A percentile compares a stretch with the other conserved stretches of the same genome.
phyloP scores from a whole-genome alignment of 2,329 filamentous ascomycete species.

The Intubia oerlemansii region DNA sequence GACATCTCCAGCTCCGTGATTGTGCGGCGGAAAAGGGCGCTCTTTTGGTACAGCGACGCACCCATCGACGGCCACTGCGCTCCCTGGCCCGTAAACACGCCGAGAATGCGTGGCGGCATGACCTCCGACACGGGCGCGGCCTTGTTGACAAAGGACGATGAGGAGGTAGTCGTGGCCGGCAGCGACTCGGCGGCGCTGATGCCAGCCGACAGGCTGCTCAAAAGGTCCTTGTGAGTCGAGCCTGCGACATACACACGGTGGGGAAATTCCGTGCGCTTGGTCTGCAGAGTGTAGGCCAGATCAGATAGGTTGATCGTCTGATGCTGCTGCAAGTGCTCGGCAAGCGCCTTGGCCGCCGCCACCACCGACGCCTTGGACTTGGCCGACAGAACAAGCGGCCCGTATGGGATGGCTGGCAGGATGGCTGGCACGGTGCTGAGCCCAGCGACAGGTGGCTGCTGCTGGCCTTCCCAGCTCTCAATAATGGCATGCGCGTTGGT shows the following conservation, averaged over 20 bases:
- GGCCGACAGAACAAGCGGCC: constrained; percentile 18
- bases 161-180: not conserved
- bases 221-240: constrained; percentile 8
- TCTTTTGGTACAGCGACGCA: constrained; percentile 10
- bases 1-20: constrained; percentile 2
- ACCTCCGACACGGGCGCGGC: constrained; percentile 1
- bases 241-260: constrained; percentile 13
- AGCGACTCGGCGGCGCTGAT: constrained; percentile 4
- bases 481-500: constrained; percentile 22
- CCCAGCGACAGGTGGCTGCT: no score
- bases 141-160: constrained; percentile 2
- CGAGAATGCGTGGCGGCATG: constrained; percentile 4
- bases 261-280: constrained; percentile 12
- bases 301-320: no score
- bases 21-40: constrained; percentile 1
- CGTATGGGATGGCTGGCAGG: not conserved
- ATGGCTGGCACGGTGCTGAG: no score
- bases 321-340: no score
- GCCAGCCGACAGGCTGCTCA: constrained; percentile 10
- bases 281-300: constrained; percentile 15
- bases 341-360: constrained; percentile 10
- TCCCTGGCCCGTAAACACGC: constrained; percentile 7
- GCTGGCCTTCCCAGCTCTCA: constrained; percentile 13
- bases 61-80: constrained; percentile 12
- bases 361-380: constrained; percentile 15